Base-by-base conservation (phyloP, 192 early-diverging fungal species). In the Lunasporangiospora selenospora region DNA sequence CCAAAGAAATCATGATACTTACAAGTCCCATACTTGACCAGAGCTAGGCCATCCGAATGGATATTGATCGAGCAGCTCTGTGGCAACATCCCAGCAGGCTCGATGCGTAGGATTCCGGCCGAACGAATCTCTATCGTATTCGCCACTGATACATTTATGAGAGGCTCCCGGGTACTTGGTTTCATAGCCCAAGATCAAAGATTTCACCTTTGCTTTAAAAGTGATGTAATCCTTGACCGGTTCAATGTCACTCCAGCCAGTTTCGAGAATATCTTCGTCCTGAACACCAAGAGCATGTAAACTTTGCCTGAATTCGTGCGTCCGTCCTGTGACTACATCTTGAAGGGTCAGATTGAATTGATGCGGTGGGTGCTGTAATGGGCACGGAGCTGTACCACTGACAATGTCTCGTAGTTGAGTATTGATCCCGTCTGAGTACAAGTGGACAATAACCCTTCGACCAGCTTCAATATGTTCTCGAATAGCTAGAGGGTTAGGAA, bases 61-160 rank as follows among this genome's bases (percentile, higher is more conserved):
- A 18, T 54, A 41, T 16, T 69, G 57, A 9, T 69, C 29, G 8
- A 69, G 18, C 13, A 69, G 51, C 3, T 60, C 42, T 1, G 50
- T 58, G 4, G 66, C 66, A 3, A 54, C 66, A 34, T 69, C 66
- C 66, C 66, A 69, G 29, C 66, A 69, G 12, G 66, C 66, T 0
- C 56, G 58, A 16, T 69, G 66, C 1, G 66, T 69, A 5, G 66
- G 66, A 38, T 69, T 69, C 38, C 66, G 41, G 29, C 66, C 66
- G 13, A 58, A 13, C 6, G 40, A 29, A 27, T 69, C 66, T 6
- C 51, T 34, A 42, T 69, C 66, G 37, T 69, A 69, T 24, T 69
- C 66, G 27, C 66, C 66, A n/a, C 66, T 69, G 43, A 69, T 69
- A 18, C 66, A 69, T 38, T 60, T 69, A 48, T 69, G 66, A 1